Conservation (phyloP, 129 eudicot genomes). For the Flaveria bidentis region DNA sequence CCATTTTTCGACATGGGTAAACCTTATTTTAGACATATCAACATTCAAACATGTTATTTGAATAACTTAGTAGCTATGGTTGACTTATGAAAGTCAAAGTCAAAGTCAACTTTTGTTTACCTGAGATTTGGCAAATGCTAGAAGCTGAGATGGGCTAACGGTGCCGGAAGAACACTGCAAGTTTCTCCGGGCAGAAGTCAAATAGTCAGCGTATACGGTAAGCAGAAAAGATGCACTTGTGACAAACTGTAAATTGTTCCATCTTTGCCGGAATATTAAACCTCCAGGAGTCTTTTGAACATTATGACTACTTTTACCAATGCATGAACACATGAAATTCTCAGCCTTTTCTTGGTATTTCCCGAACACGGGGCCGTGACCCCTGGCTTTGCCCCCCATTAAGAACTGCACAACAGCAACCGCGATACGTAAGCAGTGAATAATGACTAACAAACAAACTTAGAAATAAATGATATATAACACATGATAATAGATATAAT, state of each 20-base stretch:
- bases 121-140: conserved; percentile 67
- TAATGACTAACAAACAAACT: too few relatives aligned
- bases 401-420: conserved; percentile 46
- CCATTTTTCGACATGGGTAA: background rate
- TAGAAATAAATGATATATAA: too few relatives aligned
- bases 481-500: too few relatives aligned
- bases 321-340: conserved; percentile 49
- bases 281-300: conserved; percentile 63
- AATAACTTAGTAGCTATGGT: background rate
- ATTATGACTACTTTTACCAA: conserved; percentile 48
- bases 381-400: conserved; percentile 72
- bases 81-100: conserved; percentile 20
- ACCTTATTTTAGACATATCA: background rate
- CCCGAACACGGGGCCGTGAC: conserved; percentile 49
- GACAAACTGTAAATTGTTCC: conserved; percentile 77
- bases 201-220: conserved; percentile 60
- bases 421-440: too few relatives aligned
- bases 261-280: conserved; percentile 52
- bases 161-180: conserved; percentile 43
- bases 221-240: conserved; percentile 64
- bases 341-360: conserved; percentile 52
- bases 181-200: conserved; percentile 43
- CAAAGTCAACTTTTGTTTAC: conserved; percentile 19
- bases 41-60: conserved; percentile 2
- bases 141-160: conserved; percentile 50